phyloP scores from a whole-genome alignment of 2,329 filamentous ascomycete genomes.

The Colletotrichum sojae region DNA sequence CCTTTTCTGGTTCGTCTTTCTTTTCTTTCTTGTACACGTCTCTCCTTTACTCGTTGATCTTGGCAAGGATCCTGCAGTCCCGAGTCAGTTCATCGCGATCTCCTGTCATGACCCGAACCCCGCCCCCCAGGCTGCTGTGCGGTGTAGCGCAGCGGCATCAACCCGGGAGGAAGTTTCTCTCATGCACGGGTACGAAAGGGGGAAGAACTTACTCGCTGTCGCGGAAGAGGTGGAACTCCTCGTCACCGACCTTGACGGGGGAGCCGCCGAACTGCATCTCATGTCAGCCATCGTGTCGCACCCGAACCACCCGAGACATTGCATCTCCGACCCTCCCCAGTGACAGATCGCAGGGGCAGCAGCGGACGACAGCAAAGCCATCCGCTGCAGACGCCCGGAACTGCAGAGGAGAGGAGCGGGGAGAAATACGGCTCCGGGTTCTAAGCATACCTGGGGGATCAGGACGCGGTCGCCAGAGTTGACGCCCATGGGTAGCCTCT shows the following conservation, averaged over 20 bases:
- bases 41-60: slow-evolving; percentile 87
- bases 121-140: neutral
- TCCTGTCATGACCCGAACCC: neutral
- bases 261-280: slow-evolving; percentile 86
- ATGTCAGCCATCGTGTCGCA: slow-evolving; percentile 20
- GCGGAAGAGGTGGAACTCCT: slow-evolving; percentile 95
- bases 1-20: neutral
- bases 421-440: neutral
- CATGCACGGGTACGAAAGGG: neutral
- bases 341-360: neutral
- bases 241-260: slow-evolving; percentile 96
- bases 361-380: neutral
- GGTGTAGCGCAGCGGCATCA: neutral
- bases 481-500: slow-evolving; percentile 89
- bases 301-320: neutral
- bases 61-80: slow-evolving; percentile 85
- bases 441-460: slow-evolving; percentile 85
- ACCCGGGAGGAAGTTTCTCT: neutral
- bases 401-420: slow-evolving; percentile 27
- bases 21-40: neutral
- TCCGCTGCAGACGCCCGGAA: slow-evolving; percentile 1
- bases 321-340: neutral
- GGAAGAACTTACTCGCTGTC: slow-evolving; percentile 87
- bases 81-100: slow-evolving; percentile 17
- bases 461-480: slow-evolving; percentile 89